Percentiles rank a stretch among this genome's conserved stretches.
phyloP scores from a whole-genome alignment of 139 green algal species.

The Nannochloris sp. region DNA sequence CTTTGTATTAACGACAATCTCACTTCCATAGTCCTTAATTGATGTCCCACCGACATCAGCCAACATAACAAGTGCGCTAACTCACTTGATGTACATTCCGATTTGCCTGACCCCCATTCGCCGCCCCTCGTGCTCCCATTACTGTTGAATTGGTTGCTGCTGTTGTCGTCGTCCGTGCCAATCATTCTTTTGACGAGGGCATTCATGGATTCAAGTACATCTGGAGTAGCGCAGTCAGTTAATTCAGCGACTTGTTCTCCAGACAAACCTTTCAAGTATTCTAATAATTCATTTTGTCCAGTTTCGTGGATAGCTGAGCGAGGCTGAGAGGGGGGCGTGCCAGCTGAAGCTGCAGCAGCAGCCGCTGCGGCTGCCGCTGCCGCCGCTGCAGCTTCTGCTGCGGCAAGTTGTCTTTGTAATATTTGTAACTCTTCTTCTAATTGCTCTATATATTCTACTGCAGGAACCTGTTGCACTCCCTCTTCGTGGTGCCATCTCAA shows the following conservation, averaged over 20 bases:
- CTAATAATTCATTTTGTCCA: conserved; percentile 55
- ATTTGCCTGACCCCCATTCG: conserved; percentile 15
- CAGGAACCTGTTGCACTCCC: conserved; percentile 50
- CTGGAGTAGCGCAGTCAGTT: conserved; percentile 35
- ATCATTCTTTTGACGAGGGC: conserved; percentile 69
- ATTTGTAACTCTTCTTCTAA: conserved; percentile 58
- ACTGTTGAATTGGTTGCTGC: neutral
- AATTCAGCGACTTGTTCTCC: conserved; percentile 36
- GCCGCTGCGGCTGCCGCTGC: neutral
- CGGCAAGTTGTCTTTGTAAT: conserved; percentile 34
- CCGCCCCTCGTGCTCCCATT: neutral
- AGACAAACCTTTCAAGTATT: conserved; percentile 68
- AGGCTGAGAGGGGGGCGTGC: neutral
- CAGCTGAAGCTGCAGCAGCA: neutral
- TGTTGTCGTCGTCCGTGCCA: conserved; percentile 10
- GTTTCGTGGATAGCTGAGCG: neutral
- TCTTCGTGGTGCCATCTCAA: conserved; percentile 67
- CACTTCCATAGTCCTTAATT: conserved; percentile 61
- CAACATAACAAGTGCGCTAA: conserved; percentile 69
- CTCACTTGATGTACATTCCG: conserved; percentile 45
- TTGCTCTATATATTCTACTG: conserved; percentile 68
- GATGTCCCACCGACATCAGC: conserved; percentile 66
- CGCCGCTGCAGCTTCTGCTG: neutral
- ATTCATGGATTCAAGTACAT: conserved; percentile 83
- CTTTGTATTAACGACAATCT: conserved; percentile 12